Base-by-base conservation (phyloP, 768 basidiomycete genomes). In the Nidularia sp. region DNA sequence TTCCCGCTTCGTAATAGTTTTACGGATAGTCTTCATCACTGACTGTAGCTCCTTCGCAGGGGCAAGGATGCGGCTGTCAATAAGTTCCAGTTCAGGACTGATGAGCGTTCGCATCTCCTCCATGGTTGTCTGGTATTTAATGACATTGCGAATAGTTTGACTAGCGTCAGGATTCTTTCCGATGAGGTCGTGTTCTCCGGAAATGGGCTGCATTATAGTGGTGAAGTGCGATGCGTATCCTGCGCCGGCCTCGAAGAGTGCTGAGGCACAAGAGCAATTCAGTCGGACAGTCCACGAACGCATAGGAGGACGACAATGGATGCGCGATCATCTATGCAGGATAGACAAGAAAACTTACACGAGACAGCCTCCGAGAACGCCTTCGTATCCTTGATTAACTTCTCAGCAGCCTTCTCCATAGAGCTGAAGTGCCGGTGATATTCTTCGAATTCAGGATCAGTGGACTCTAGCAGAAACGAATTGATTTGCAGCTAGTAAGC, bases 1-100 rank as follows among this genome's bases (percentile, higher is more conserved):
- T 33, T 98, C 93, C 35, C 97, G 81, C 74, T 99, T 99, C 5
- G 89, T 91, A 61, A 97, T 92, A 13, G 83, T 93, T 78, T 98
- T 99, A 61, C 95, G 75, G 61, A 98, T 91, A 56, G 79, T 70
- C 75, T 96, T 98, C 72, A 95, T 74, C 53, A 97, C 76, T 0
- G 79, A 77, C 65, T 93, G 87, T 31, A 97, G 76, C 66, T 99
- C 97, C 72, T 91, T 98, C 45, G 86, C 79, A 6, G 97, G 97
- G 0, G 81, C 87, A 36, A 87, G 69, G 51, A 99, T 83, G 56
- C 95, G 78, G 55, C 83, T 87, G 56, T 94, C 88, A 63, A 99
- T 94, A 53, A 99, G 79, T 67, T 99, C 95, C 13, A 99, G 77
- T 69, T 99, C 97, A 4, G 97, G 97, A 7, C 80, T 70, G 46